Percentiles rank a stretch among this genome's conserved stretches.
Conservation (phyloP, 2,329 filamentous ascomycete species). For the Penicillium verrucosum region DNA sequence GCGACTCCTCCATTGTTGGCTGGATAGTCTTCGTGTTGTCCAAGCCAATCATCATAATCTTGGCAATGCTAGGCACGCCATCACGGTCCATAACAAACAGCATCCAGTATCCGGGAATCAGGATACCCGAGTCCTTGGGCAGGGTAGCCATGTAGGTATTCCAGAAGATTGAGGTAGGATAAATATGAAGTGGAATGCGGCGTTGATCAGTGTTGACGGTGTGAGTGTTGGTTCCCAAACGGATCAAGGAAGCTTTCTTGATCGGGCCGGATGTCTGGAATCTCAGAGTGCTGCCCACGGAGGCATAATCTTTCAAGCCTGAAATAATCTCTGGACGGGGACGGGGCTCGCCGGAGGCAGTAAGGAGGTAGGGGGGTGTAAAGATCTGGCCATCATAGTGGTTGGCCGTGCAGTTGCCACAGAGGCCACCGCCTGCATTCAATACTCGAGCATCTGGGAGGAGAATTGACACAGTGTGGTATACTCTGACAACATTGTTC, state of each 20-base stretch:
- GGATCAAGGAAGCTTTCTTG: constrained; percentile 42
- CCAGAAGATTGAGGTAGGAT: not conserved
- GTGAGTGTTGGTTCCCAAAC: constrained; percentile 53
- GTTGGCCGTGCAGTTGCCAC: constrained; percentile 47
- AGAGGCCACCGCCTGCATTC: constrained; percentile 54
- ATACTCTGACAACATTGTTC: constrained; percentile 33
- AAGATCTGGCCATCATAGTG: constrained; percentile 57
- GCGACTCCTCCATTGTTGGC: not conserved
- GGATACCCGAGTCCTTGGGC: constrained; percentile 49
- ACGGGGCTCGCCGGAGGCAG: constrained; percentile 38
- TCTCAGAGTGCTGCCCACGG: constrained; percentile 46
- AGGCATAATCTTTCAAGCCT: constrained; percentile 19
- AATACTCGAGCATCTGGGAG: constrained; percentile 52
- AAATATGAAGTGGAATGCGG: constrained; percentile 45
- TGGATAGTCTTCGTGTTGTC: not conserved
- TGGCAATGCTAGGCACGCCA: constrained; percentile 1
- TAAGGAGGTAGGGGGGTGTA: constrained; percentile 55
- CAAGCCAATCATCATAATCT: constrained; percentile 4
- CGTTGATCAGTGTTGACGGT: constrained; percentile 59
- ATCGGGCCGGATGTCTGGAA: constrained; percentile 38
- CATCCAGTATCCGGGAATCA: constrained; percentile 54
- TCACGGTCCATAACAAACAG: constrained; percentile 46
- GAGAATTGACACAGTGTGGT: constrained; percentile 51
- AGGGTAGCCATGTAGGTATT: constrained; percentile 24
- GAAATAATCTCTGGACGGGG: constrained; percentile 45